Evolutionary conservation across 371 early-diverging fungal species (phyloP).

Genomic region (Coemansia sp.): DNA sequence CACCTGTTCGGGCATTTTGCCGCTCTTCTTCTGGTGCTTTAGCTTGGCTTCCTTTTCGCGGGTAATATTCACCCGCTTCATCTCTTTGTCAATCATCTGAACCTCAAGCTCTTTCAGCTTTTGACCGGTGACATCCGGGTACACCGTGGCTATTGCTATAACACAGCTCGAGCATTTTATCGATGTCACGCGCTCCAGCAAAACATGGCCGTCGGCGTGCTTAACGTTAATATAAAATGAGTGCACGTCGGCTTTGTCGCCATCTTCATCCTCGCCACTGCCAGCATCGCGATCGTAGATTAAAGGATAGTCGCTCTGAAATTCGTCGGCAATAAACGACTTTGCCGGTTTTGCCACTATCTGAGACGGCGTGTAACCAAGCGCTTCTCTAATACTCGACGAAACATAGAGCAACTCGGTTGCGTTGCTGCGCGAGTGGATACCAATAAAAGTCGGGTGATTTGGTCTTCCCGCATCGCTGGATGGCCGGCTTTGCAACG

Average conservation of each 20-base stretch:
- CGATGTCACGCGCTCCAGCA: slow-evolving; percentile 27
- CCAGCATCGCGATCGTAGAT: slow-evolving; percentile 18
- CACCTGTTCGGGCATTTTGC: background rate
- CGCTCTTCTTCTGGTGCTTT: background rate
- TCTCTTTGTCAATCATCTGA: slow-evolving; percentile 37
- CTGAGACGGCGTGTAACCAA: slow-evolving; percentile 27
- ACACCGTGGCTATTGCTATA: slow-evolving; percentile 15
- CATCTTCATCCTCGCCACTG: slow-evolving; percentile 1
- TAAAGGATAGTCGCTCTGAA: slow-evolving; percentile 19
- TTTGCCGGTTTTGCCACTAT: slow-evolving; percentile 13
- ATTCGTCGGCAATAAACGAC: slow-evolving; percentile 31
- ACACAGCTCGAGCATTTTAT: slow-evolving; percentile 40
- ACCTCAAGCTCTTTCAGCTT: slow-evolving; percentile 28
- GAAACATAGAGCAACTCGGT: slow-evolving; percentile 33
- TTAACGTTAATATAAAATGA: slow-evolving; percentile 33
- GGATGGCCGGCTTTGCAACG: no score
- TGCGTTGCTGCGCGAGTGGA: slow-evolving; percentile 24
- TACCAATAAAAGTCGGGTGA: slow-evolving; percentile 26
- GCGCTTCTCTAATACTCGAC: slow-evolving; percentile 26
- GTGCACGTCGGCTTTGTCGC: slow-evolving; percentile 26
- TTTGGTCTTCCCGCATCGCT: background rate
- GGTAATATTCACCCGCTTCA: slow-evolving; percentile 27
- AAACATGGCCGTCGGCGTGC: slow-evolving; percentile 8
- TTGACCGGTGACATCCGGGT: slow-evolving; percentile 28
- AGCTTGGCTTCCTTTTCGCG: background rate